Evolutionary conservation across 163 green algal genomes (phyloP), one percentile per base, ranked within the genome.

Genomic region (Volvox carteri): DNA sequence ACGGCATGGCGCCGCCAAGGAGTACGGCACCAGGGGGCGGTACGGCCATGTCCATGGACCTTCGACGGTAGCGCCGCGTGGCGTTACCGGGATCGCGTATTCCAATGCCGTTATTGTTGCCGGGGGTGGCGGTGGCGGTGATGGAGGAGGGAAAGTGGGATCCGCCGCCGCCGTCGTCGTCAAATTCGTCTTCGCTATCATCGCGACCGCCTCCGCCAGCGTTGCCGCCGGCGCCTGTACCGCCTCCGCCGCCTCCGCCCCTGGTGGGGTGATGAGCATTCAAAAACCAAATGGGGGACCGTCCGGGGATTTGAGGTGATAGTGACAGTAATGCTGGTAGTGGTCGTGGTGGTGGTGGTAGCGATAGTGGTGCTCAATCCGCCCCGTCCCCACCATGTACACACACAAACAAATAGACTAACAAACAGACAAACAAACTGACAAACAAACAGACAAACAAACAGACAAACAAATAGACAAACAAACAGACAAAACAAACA

Each of bases 31-130:
- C 74, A n/a, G 74, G 46, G 23, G 44, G 35, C 35, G 74, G 74
- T 46, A 54, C 21, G 70, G 35, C 70, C 70, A 78, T 78, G 37
- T 78, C 70, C 70, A 78, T 78, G 1, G 70, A 78, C 70, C 33
- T 78, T 41, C 70, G 39, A 14, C 70, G 70, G 23, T 78, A 78
- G 37, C 39, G 70, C 11, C 70, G 39, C 21, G 70, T 56, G 18
- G 39, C 39, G 37, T 56, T 30, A 7, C 18, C 46, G 74, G 35
- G 46, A 46, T 6, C 75, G 75, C 72, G 8, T 65, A 65, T 65
- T 65, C 19, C 54, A 19, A 8, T 65, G 46, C 6, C 70, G 39
- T 12, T 41, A 6, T 2, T 8, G 41, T 19, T 41, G 21, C 9
- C 70, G 21, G 25, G 21, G 28, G 62, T 41, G 70, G 8, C 70